phyloP scores from a whole-genome alignment of 1,284 basidiomycete genomes.

The Mixia osmundae region DNA sequence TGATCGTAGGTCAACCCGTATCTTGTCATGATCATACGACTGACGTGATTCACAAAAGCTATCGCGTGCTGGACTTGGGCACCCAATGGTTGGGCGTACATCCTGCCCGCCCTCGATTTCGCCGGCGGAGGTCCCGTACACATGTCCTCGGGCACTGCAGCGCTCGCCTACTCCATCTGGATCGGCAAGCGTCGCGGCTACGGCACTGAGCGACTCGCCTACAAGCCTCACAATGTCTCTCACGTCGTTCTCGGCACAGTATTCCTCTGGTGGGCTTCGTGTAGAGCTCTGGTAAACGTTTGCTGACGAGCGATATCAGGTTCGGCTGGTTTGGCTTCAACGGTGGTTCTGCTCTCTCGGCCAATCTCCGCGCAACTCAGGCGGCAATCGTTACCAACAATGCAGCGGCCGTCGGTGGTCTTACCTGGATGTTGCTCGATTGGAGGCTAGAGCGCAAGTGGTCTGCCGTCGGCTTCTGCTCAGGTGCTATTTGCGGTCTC shows the following conservation, averaged over 20 bases:
- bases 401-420: slow-evolving; percentile 21
- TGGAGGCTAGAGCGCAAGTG: slow-evolving; percentile 26
- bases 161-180: slow-evolving; percentile 19
- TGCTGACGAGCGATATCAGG: not conserved
- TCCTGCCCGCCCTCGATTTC: slow-evolving; percentile 21
- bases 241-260: slow-evolving; percentile 25
- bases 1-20: too few species aligned
- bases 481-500: slow-evolving; percentile 36
- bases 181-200: slow-evolving; percentile 25
- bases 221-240: slow-evolving; percentile 24
- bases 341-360: slow-evolving; percentile 23
- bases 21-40: too few species aligned
- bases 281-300: not conserved
- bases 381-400: slow-evolving; percentile 25
- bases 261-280: slow-evolving; percentile 21
- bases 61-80: not conserved
- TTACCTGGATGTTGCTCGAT: slow-evolving; percentile 26
- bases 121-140: slow-evolving; percentile 25
- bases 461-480: slow-evolving; percentile 53
- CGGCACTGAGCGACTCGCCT: slow-evolving; percentile 23
- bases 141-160: slow-evolving; percentile 21
- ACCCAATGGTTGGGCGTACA: slow-evolving; percentile 3
- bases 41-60: too few species aligned
- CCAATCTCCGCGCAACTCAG: slow-evolving; percentile 24
- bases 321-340: slow-evolving; percentile 18